Base-by-base conservation (phyloP, 2,329 filamentous ascomycete species). In the Calonectria fujianensis region DNA sequence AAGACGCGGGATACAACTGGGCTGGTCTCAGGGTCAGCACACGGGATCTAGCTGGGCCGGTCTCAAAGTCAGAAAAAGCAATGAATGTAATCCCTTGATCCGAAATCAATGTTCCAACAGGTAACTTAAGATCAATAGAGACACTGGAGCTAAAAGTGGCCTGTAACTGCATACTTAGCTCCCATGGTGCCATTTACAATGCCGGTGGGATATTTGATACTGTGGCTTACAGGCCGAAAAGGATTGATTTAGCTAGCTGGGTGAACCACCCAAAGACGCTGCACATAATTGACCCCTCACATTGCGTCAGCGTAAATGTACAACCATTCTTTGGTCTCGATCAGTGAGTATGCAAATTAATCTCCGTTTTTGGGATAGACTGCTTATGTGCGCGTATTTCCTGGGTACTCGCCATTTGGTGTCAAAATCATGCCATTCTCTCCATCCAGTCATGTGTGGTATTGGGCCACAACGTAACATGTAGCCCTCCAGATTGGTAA, bases 151-250 rank as follows among this genome's bases (percentile, higher is more conserved):
- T 27, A 24, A 6, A 61, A 18, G 8, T 16, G 10, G 4, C 14
- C 2, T 37, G 9, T 14, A 10, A 18, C 14, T 14, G 4, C 4
- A 8, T 16, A n/a, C 13, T 35, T 61, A 32, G 37, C 13, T 9
- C 8, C 18, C 18, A 10, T 45, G 18, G n/a, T n/a, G 20, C 24
- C 16, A 48, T 59, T 41, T 18, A 20, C 29, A 27, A 69, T 69
- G 66, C 66, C 66, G 66, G 66, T 69, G 66, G 66, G 66, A 69
- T 52, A 69, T 69, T 69, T 35, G 66, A n/a, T 52, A 61, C 61
- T 61, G 10, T 8, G n/a, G 10, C 39, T 7, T 24, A 10, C 14
- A 1, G 2, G 20, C 32, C 7, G 8, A 16, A 67, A n/a, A 57
- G 9, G 7, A 27, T 29, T 7, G 18, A n/a, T 29, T 32, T 39